A percentile compares a stretch with the other conserved stretches of the same genome.
Evolutionary conservation across 202 grass and related monocot species (phyloP).

Genomic region (Dendrocalamus latiflorus): DNA sequence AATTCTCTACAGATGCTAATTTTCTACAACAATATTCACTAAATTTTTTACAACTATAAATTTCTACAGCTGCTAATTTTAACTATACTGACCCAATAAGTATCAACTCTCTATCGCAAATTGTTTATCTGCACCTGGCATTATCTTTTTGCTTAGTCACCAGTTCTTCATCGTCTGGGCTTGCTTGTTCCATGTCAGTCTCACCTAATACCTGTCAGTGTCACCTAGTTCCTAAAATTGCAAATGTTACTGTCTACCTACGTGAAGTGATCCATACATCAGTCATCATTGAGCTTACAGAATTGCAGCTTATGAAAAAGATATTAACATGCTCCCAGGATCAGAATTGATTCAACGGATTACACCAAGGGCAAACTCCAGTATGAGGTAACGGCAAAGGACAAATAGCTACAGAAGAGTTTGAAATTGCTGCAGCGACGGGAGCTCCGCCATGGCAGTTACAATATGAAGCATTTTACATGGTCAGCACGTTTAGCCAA

Average conservation of each 20-base stretch:
- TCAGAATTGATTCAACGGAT: neutral
- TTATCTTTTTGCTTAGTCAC: conserved; percentile 21
- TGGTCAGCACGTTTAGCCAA: neutral
- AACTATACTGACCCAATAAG: no score
- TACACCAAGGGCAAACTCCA: neutral
- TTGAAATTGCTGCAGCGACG: neutral
- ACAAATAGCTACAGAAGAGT: neutral
- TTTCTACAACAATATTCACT: no score
- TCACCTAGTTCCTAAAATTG: neutral
- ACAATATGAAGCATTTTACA: neutral
- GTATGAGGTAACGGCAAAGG: neutral
- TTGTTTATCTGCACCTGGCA: conserved; percentile 37
- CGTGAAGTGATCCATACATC: neutral
- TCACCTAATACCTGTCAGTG: no score
- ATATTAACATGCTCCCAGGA: neutral
- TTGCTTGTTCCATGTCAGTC: conserved; percentile 4
- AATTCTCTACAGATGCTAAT: no score
- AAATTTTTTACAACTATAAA: no score
- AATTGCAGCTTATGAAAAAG: no score
- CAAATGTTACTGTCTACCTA: neutral
- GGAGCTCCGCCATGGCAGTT: neutral
- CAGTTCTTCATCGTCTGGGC: neutral
- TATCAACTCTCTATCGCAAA: no score
- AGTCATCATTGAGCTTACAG: neutral
- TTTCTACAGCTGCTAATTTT: no score